A percentile compares a stretch with the other conserved stretches of the same genome.
phyloP scores from a whole-genome alignment of 1,284 basidiomycete species.

The Rhodotorula sp. region DNA sequence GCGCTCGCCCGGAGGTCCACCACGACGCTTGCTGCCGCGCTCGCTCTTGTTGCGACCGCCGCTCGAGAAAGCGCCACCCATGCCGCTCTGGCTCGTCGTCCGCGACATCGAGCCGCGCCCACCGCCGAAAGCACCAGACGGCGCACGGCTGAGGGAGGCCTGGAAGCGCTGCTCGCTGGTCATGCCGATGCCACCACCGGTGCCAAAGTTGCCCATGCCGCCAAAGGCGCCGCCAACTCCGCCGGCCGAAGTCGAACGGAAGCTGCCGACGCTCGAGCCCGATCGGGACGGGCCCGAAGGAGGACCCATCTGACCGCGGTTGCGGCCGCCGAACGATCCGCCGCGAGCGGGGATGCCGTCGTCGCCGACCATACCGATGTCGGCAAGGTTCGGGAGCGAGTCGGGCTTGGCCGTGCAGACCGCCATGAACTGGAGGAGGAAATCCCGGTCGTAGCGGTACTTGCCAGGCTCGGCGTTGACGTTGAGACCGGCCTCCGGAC shows the following conservation, averaged over 20 bases:
- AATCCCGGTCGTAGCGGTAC: conserved; percentile 96
- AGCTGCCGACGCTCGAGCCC: conserved; percentile 59
- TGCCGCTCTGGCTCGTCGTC: conserved; percentile 67
- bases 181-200: conserved; percentile 50
- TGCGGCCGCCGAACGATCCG: conserved; percentile 42
- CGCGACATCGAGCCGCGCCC: conserved; percentile 64
- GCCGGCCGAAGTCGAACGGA: conserved; percentile 57
- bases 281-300: conserved; percentile 52
- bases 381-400: conserved; percentile 81
- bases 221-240: conserved; percentile 55
- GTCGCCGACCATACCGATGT: conserved; percentile 80
- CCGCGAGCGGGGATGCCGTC: conserved; percentile 48
- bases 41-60: conserved; percentile 63
- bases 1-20: conserved; percentile 45
- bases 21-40: conserved; percentile 58
- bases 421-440: conserved; percentile 95
- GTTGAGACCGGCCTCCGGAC: conserved; percentile 84
- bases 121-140: conserved; percentile 38
- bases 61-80: conserved; percentile 50
- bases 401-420: conserved; percentile 94
- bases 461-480: conserved; percentile 76
- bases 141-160: conserved; percentile 51
- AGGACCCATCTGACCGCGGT: conserved; percentile 57
- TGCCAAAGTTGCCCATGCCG: conserved; percentile 73
- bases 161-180: conserved; percentile 73